phyloP scores from a whole-genome alignment of 2,329 filamentous ascomycete species.

The Endothia cerciana region DNA sequence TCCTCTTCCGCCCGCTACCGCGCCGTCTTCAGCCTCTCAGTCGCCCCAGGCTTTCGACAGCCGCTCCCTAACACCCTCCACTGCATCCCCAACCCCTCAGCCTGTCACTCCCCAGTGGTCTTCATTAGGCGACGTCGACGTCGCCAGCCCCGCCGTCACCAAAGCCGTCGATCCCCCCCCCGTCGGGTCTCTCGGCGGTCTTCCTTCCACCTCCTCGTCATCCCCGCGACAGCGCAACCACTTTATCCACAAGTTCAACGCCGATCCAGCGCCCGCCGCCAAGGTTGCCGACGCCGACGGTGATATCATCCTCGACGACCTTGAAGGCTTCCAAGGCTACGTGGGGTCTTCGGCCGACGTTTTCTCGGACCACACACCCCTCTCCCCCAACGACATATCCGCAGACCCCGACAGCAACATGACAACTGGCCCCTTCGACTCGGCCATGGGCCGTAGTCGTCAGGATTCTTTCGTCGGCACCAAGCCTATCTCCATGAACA shows the following conservation, averaged over 20 bases:
- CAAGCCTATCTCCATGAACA: conserved; percentile 68
- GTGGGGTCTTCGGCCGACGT: conserved; percentile 13
- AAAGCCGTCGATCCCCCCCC: conserved; percentile 30
- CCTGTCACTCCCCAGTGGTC: conserved; percentile 48
- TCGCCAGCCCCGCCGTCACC: conserved; percentile 34
- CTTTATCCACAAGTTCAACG: conserved; percentile 34
- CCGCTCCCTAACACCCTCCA: conserved; percentile 42
- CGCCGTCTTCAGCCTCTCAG: conserved; percentile 38
- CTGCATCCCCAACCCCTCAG: conserved; percentile 47
- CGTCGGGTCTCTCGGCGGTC: conserved; percentile 33
- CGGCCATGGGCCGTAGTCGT: conserved; percentile 60
- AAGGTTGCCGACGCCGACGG: conserved; percentile 29
- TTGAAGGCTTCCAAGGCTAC: conserved; percentile 38
- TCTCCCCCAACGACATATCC: conserved; percentile 32
- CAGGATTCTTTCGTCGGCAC: conserved; percentile 70
- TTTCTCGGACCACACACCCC: conserved; percentile 6
- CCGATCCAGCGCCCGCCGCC: conserved; percentile 30
- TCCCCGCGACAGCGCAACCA: conserved; percentile 28
- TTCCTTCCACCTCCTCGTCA: conserved; percentile 34
- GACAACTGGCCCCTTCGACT: conserved; percentile 64
- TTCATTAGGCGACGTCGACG: conserved; percentile 31
- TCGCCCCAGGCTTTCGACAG: conserved; percentile 32
- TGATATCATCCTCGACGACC: conserved; percentile 36
- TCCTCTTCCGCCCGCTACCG: conserved; percentile 33
- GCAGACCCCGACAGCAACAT: conserved; percentile 51